Percentiles rank a stretch among this genome's conserved stretches.
phyloP scores from a whole-genome alignment of 2,329 filamentous ascomycete species.

The Microsporum audouinii region DNA sequence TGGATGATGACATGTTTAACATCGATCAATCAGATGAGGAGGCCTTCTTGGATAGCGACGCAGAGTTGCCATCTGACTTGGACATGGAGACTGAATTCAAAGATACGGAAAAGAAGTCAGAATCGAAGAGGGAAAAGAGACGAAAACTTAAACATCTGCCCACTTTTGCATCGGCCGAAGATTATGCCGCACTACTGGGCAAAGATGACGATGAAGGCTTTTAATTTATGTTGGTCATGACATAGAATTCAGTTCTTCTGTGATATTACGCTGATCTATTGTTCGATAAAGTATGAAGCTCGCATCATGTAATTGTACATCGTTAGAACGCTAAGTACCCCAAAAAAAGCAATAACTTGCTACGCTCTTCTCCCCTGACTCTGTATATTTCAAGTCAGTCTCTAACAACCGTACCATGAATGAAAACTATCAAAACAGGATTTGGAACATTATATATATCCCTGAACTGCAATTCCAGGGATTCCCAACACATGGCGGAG shows the following conservation, averaged over 20 bases:
- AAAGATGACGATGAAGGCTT: constrained; percentile 39
- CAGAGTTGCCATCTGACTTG: constrained; percentile 42
- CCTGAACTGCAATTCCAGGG: constrained; percentile 6
- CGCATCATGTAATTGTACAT: neutral
- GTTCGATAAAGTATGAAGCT: neutral
- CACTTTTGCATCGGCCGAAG: constrained; percentile 84
- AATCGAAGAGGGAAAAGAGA: constrained; percentile 48
- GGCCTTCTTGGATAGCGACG: constrained; percentile 42
- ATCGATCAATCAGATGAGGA: constrained; percentile 38
- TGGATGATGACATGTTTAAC: constrained; percentile 41
- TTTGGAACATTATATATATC: constrained; percentile 6
- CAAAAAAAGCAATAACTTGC: neutral
- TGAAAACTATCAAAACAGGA: neutral
- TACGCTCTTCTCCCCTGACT: neutral
- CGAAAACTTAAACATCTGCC: constrained; percentile 82
- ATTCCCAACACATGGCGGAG: constrained; percentile 7
- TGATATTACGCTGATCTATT: neutral
- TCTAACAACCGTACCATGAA: neutral
- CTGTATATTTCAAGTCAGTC: too few species aligned
- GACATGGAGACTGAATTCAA: constrained; percentile 28
- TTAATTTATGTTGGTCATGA: neutral
- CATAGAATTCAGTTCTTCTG: neutral
- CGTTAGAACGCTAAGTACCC: neutral
- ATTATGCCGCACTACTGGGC: constrained; percentile 77
- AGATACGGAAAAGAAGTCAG: constrained; percentile 27